Base-by-base conservation (phyloP, 1,139 yeast species). In the Pneumocystis jirovecii region DNA sequence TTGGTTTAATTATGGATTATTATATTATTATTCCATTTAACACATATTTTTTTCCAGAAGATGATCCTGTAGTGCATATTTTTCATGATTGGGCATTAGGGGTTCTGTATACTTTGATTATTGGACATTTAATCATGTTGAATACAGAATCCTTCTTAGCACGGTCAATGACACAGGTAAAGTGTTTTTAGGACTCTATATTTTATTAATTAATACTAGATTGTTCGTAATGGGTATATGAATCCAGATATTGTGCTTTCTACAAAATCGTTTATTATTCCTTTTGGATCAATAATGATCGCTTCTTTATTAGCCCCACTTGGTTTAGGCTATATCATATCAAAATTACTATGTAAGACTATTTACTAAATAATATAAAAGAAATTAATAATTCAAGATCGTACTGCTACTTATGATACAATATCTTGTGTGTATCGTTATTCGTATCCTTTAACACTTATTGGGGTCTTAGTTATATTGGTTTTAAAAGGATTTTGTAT, bases 311-410 rank as follows among this genome's bases (percentile, higher is more conserved):
- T 65, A 8, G 42, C 56, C 25, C 67, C 67, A 17, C 29, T 64
- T 8, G 39, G 64, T 50, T 42, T 64, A 17, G 66, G 67, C 42
- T 57, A 45, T 21, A 34, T 65, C 17, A 64, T 65, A 5, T 60
- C 50, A 34, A 40, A 45, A 8, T 60, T 57, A 7, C 29, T 39
- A 31, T 64, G 34, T 66, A n/a, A 68, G 65, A 31, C 65, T 34
- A 60, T 29, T 62, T 40, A 65, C 59, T 37, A 63, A 64, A 17
- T 50, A 62, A 65, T n/a, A 25, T 64, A 65, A 66, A 66, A 34
- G 69, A 68, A 40, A 62, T 64, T 17, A 56, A 61, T 10, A 67
- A 68, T 6, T 63, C 4, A 67, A 50, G 70, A 68, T 29, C 64
- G 64, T 56, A 50, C 62, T 50, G 66, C 70, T 19, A 37, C 68